Conservation (phyloP, 306 rosid species). For the Prunus davidiana region DNA sequence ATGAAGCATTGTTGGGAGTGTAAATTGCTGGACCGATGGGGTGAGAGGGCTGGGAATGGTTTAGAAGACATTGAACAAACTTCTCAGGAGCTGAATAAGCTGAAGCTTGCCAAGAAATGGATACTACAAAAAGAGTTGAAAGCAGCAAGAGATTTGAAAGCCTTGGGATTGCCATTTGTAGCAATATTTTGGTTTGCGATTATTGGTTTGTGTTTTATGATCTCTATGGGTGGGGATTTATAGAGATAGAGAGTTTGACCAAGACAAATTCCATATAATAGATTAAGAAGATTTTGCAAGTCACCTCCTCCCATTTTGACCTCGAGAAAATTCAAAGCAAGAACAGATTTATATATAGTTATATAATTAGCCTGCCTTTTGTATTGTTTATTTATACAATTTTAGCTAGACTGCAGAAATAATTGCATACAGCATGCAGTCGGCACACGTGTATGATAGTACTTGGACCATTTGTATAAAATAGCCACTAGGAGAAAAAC, state of each 20-base stretch:
- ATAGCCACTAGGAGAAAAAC: too few species aligned
- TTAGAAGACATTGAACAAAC: constrained; percentile 46
- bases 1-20: constrained; percentile 42
- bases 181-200: background rate
- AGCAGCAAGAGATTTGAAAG: background rate
- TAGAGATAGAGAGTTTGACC: background rate
- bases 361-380: background rate
- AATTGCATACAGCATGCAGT: too few species aligned
- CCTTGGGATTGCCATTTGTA: background rate
- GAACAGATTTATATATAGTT: background rate
- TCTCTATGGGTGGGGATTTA: background rate
- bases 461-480: too few species aligned
- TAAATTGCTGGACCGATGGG: constrained; percentile 51
- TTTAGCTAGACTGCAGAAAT: too few species aligned
- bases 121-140: constrained; percentile 1
- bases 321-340: background rate
- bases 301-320: background rate
- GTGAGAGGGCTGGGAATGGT: constrained; percentile 39
- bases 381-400: too few species aligned
- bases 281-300: background rate
- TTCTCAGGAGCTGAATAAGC: constrained; percentile 20
- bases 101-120: constrained; percentile 16
- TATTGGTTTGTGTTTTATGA: constrained; percentile 4
- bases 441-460: too few species aligned
- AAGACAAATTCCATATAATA: background rate